Conservation (phyloP, 371 early-diverging fungal species). For the Conidiobolus incongruus region DNA sequence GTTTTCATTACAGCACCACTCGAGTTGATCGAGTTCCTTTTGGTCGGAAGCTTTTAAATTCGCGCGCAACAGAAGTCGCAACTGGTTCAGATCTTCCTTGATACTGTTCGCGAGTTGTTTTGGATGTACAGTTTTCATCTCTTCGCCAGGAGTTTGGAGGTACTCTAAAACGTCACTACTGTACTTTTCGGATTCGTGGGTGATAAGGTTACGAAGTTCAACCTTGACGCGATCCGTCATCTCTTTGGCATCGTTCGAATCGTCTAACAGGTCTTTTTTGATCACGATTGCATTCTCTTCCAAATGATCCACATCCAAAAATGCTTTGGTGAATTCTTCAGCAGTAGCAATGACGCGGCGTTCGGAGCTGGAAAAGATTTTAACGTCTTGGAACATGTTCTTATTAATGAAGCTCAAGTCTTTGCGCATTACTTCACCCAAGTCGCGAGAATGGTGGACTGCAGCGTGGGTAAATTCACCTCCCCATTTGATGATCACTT, state of each 20-base stretch:
- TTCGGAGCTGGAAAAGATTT: constrained; percentile 70
- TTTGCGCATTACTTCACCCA: constrained; percentile 81
- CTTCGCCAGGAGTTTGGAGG: constrained; percentile 13
- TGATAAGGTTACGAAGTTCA: constrained; percentile 28
- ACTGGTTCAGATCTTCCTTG: constrained; percentile 32
- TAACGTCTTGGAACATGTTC: constrained; percentile 63
- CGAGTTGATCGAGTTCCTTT: constrained; percentile 27
- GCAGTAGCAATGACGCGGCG: constrained; percentile 75
- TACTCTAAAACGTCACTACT: too few species aligned
- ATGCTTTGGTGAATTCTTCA: constrained; percentile 54
- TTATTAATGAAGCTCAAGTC: constrained; percentile 75
- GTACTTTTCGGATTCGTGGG: too few species aligned
- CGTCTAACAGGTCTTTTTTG: constrained; percentile 81
- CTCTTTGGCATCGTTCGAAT: constrained; percentile 84
- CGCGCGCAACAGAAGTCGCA: constrained; percentile 51
- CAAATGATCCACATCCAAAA: constrained; percentile 33
- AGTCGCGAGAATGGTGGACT: constrained; percentile 66
- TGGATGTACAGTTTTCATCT: constrained; percentile 29
- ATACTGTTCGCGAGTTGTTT: constrained; percentile 38
- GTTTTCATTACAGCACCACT: constrained; percentile 66
- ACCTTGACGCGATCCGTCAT: constrained; percentile 69
- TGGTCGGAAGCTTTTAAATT: constrained; percentile 35
- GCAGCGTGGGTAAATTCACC: constrained; percentile 96
- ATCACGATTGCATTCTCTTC: constrained; percentile 33
- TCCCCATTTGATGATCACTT: constrained; percentile 92